Evolutionary conservation across 2,329 filamentous ascomycete species (phyloP).

Genomic region (Elsinoe australis): DNA sequence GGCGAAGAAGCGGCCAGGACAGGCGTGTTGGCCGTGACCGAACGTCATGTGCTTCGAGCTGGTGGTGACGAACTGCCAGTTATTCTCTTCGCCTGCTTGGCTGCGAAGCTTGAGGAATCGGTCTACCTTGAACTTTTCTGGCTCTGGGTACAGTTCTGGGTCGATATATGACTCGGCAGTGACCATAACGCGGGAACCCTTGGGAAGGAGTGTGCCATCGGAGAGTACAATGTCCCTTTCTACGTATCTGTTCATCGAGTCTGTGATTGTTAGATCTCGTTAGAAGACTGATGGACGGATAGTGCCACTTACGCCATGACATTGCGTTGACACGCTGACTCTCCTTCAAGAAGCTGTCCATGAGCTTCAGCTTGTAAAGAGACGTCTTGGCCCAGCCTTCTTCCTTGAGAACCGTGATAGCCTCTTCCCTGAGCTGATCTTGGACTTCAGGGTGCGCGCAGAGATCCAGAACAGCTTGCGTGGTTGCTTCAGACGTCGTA

Average conservation of each 20-base stretch:
- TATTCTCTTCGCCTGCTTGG: conserved; percentile 22
- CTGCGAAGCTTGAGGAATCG: conserved; percentile 24
- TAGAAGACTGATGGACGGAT: too few species aligned
- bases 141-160: conserved; percentile 19
- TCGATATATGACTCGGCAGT: conserved; percentile 18
- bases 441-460: conserved; percentile 25
- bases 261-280: too few species aligned
- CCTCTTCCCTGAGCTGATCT: conserved; percentile 25
- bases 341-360: conserved; percentile 33
- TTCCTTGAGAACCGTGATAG: conserved; percentile 23
- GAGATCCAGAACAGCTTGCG: conserved; percentile 24
- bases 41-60: conserved; percentile 24
- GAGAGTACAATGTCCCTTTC: conserved; percentile 24
- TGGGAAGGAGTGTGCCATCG: conserved; percentile 26
- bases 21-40: conserved; percentile 29
- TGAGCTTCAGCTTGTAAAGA: conserved; percentile 27
- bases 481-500: conserved; percentile 27
- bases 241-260: conserved; percentile 26
- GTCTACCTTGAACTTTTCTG: conserved; percentile 23
- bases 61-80: conserved; percentile 23
- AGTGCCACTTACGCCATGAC: conserved; percentile 20
- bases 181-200: conserved; percentile 20
- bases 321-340: conserved; percentile 26
- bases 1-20: conserved; percentile 33
- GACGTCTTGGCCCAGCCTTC: conserved; percentile 28